These are phyloP conservation scores for Hevea brasiliensis DNA, from an alignment of 345 rosid species.

Conservation along the genomic window DNA sequence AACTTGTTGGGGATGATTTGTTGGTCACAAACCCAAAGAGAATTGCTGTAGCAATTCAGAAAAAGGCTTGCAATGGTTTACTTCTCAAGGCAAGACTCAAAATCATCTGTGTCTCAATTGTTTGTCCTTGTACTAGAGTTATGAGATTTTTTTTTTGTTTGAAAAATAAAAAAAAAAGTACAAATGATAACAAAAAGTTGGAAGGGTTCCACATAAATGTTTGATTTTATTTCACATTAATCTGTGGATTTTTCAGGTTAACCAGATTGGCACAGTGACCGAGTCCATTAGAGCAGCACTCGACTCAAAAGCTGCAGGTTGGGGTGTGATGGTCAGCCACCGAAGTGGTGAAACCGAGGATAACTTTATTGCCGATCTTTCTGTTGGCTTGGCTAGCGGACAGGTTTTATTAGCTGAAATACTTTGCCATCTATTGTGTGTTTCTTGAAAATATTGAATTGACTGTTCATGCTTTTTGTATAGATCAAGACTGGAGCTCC, in stretches of 20 bases:
- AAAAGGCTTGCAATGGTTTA: slow-evolving; percentile 85
- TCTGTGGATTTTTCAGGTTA: slow-evolving; percentile 54
- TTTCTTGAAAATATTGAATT: slow-evolving; percentile 3
- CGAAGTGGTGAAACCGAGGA: slow-evolving; percentile 99
- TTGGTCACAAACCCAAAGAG: slow-evolving; percentile 94
- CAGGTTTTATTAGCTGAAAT: slow-evolving; percentile 54
- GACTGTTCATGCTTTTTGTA: slow-evolving; percentile 18
- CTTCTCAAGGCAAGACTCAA: slow-evolving; percentile 66
- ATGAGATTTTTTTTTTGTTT: not conserved
- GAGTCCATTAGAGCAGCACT: slow-evolving; percentile 94
- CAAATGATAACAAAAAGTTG: not conserved
- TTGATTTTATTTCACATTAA: slow-evolving; percentile 7
- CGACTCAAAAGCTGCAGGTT: slow-evolving; percentile 97
- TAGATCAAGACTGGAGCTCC: slow-evolving; percentile 99
- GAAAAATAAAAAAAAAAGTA: not conserved
- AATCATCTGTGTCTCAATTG: not conserved
- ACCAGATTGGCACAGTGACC: slow-evolving; percentile 95
- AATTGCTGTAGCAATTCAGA: slow-evolving; percentile 90
- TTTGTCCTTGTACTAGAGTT: not conserved
- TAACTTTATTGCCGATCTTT: slow-evolving; percentile 91
- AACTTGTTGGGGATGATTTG: slow-evolving; percentile 92
- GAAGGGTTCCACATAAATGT: not conserved
- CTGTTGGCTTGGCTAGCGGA: slow-evolving; percentile 95
- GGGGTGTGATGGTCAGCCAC: slow-evolving; percentile 99
- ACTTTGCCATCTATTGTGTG: slow-evolving; percentile 10